Conservation (phyloP, 768 basidiomycete genomes). For the Cantharellus anzutake region DNA sequence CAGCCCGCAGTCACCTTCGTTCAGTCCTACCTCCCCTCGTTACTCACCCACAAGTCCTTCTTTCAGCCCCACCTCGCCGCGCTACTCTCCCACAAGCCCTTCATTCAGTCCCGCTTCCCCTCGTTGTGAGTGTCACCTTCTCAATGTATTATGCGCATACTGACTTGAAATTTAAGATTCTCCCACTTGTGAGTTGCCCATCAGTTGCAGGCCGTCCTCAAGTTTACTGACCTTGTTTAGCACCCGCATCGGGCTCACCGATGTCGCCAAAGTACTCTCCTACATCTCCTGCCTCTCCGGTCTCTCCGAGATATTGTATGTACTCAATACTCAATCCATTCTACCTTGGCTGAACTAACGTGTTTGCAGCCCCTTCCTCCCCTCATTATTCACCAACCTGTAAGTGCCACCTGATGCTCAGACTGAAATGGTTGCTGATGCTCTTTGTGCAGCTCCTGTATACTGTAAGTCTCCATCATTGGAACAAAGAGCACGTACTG, state of each 20-base stretch:
- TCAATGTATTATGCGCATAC: not conserved
- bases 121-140: conserved; percentile 29
- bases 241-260: conserved; percentile 68
- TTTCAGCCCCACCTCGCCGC: conserved; percentile 70
- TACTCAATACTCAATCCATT: conserved; percentile 5
- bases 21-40: conserved; percentile 75
- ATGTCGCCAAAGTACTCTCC: conserved; percentile 88
- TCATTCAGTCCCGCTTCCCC: conserved; percentile 7
- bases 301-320: conserved; percentile 57
- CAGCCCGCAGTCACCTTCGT: conserved; percentile 79
- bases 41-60: conserved; percentile 83
- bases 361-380: conserved; percentile 52
- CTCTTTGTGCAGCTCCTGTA: conserved; percentile 36
- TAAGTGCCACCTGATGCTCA: conserved; percentile 23
- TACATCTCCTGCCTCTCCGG: conserved; percentile 55
- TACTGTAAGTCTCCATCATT: conserved; percentile 38
- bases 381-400: conserved; percentile 78
- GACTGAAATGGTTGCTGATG: not conserved
- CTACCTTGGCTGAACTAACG: conserved; percentile 5
- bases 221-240: conserved; percentile 20
- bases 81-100: conserved; percentile 13
- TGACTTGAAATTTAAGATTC: conserved; percentile 5
- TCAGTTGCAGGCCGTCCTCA: not conserved
- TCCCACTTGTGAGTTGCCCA: conserved; percentile 35
- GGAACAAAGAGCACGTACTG: conserved; percentile 3